Base-by-base conservation (phyloP, 2,329 filamentous ascomycete species). In the Tolypocladium amazonense region DNA sequence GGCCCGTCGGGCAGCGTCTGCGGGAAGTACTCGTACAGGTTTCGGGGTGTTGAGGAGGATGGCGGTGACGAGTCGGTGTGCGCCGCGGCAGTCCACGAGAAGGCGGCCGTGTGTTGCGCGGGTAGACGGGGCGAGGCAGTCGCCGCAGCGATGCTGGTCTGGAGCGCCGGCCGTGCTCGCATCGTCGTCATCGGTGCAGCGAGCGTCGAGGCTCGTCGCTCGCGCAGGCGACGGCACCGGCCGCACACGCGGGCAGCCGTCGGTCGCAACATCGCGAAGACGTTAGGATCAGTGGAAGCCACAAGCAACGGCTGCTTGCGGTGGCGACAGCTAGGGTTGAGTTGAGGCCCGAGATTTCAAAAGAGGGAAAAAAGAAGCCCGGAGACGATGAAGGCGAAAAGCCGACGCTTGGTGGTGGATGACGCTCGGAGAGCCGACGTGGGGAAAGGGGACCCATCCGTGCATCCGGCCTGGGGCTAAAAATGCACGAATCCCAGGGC, bases 11-110 rank as follows among this genome's bases (percentile, higher is more conserved):
- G 84, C 4, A 97, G 81, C 3, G 92, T 89, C 38, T 82, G 71
- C 1, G 92, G 92, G 79, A 99, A 99, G 75, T 97, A 85, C 59
- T 87, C 84, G 81, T 97, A 97, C 80, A 93, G 85, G 59, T 87
- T 90, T 37, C 60, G 58, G 20, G 68, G 63, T 15, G 27, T 5
- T 1, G 53, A 15, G 1, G 38, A 18, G 4, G 61, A 8, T n/a
- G 25, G 30, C 15, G 56, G 20, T 62, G 65, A 63, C 58, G 59
- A 25, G 25, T 62, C 50, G 25, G 61, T 8, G 38, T 55, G 43
- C 23, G 58, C 20, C 20, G 61, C 41, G n/a, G 62, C 41, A 54
- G 61, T 52, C 33, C 58, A 41, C 27, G 61, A 56, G 41, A 58
- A 27, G 37, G 65, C 56, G 15, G 20, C 9, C 20, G 18, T 23